phyloP scores from a whole-genome alignment of 2,329 filamentous ascomycete species.

The Lachnellula suecica region DNA sequence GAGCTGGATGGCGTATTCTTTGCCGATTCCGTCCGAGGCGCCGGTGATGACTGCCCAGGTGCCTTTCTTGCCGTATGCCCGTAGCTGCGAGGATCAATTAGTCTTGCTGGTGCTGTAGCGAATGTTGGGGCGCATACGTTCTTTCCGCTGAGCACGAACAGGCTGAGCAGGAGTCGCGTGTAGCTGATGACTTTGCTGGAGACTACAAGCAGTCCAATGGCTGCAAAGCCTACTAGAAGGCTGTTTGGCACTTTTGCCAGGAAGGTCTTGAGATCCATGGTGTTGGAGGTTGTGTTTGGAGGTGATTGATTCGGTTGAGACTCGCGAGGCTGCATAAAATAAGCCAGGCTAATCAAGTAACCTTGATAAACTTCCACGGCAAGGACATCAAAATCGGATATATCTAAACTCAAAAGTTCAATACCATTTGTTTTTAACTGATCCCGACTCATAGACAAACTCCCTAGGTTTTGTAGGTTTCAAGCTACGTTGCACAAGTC shows the following conservation, averaged over 20 bases:
- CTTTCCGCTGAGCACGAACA: slow-evolving; percentile 66
- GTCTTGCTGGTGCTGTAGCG: slow-evolving; percentile 2
- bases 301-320: neutral
- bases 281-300: neutral
- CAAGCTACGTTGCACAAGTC: too few species aligned
- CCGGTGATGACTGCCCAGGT: slow-evolving; percentile 95
- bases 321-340: neutral
- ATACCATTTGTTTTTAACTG: neutral
- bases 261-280: slow-evolving; percentile 18
- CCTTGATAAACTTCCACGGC: too few species aligned
- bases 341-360: neutral
- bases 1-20: slow-evolving; percentile 90
- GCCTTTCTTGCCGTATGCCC: slow-evolving; percentile 85
- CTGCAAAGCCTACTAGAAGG: slow-evolving; percentile 35
- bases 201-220: slow-evolving; percentile 59
- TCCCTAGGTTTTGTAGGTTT: too few species aligned
- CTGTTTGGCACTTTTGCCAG: slow-evolving; percentile 20
- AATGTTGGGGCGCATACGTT: slow-evolving; percentile 46
- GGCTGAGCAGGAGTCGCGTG: slow-evolving; percentile 60
- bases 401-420: too few species aligned
- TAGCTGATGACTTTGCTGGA: slow-evolving; percentile 57
- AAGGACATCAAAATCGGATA: too few species aligned
- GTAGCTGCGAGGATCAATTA: slow-evolving; percentile 56
- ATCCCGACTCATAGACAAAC: neutral
- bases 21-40: slow-evolving; percentile 93